Percentiles rank a stretch among this genome's conserved stretches.
Conservation (phyloP, 139 green algal genomes). For the Picochlorum sp. region DNA sequence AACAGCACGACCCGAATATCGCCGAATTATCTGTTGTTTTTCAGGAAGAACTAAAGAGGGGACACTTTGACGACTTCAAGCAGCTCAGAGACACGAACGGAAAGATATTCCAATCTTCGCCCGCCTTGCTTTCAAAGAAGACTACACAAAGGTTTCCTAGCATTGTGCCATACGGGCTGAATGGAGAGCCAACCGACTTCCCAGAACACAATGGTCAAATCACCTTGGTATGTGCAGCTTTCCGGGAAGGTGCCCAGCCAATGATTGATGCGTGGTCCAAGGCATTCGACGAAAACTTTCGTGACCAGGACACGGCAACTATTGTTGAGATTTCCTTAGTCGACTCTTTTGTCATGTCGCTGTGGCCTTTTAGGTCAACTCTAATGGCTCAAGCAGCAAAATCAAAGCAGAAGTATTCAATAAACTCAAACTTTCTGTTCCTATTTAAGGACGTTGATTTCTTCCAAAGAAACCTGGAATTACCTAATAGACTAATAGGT, state of each 20-base stretch:
- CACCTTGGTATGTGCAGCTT: conserved; percentile 29
- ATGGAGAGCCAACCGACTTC: background rate
- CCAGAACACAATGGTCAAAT: too few species aligned
- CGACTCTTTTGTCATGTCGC: conserved; percentile 31
- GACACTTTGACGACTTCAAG: conserved; percentile 44
- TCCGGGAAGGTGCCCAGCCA: conserved; percentile 31
- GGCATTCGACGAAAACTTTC: conserved; percentile 1
- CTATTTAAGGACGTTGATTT: conserved; percentile 21
- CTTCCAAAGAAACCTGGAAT: conserved; percentile 9
- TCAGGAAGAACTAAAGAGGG: conserved; percentile 39
- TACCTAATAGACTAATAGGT: conserved; percentile 34
- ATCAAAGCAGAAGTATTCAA: background rate
- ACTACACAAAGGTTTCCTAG: conserved; percentile 11
- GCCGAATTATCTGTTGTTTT: too few species aligned
- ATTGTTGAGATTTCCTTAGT: conserved; percentile 28
- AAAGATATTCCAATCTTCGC: conserved; percentile 23
- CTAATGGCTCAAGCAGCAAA: conserved; percentile 9
- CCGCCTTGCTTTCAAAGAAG: conserved; percentile 3
- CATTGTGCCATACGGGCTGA: background rate
- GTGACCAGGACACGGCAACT: background rate
- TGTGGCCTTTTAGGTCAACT: conserved; percentile 33
- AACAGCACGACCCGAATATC: too few species aligned
- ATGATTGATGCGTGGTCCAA: conserved; percentile 28
- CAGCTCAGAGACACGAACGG: conserved; percentile 28
- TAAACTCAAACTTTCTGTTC: conserved; percentile 9